A percentile compares a stretch with the other conserved stretches of the same genome.
phyloP scores from a whole-genome alignment of 805 yeast genomes.

The Barnettozyma wickerhamii region DNA sequence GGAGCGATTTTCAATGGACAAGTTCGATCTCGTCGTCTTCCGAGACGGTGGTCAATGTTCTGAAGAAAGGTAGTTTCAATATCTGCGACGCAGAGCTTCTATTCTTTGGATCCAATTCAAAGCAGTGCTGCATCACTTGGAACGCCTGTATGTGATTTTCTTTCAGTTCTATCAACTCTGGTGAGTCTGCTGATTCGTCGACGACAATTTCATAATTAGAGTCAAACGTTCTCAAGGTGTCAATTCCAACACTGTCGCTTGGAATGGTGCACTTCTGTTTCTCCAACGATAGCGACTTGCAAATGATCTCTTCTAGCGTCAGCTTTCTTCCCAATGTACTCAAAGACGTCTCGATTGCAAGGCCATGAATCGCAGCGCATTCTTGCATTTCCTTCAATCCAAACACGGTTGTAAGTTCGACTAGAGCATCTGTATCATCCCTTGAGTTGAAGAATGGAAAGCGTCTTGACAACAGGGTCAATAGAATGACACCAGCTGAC shows the following conservation, averaged over 20 bases:
- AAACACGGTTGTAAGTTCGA: conserved; percentile 78
- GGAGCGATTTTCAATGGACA: conserved; percentile 1
- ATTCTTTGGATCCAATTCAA: conserved; percentile 72
- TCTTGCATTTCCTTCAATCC: conserved; percentile 70
- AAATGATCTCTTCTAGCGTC: conserved; percentile 34
- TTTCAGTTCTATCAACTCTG: conserved; percentile 7
- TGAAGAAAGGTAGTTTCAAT: conserved; percentile 32
- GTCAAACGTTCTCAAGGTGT: conserved; percentile 41
- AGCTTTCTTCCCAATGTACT: conserved; percentile 38
- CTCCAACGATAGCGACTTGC: conserved; percentile 41
- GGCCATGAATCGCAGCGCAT: conserved; percentile 83
- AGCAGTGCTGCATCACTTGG: conserved; percentile 38
- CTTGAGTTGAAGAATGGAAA: conserved; percentile 93
- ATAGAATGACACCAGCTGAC: conserved; percentile 76
- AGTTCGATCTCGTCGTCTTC: conserved; percentile 9
- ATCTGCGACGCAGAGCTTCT: conserved; percentile 82
- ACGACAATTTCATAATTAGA: conserved; percentile 17
- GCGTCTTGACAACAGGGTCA: conserved; percentile 71
- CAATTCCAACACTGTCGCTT: conserved; percentile 65
- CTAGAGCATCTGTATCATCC: conserved; percentile 87
- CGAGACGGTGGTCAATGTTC: conserved; percentile 1
- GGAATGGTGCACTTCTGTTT: conserved; percentile 59
- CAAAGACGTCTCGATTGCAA: conserved; percentile 69
- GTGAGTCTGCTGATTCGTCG: conserved; percentile 10
- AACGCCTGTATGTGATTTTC: conserved; percentile 19